Evolutionary conservation across 1,284 basidiomycete genomes (phyloP), one percentile per base, ranked within the genome.

Genomic region (Microbotryum intermedium): DNA sequence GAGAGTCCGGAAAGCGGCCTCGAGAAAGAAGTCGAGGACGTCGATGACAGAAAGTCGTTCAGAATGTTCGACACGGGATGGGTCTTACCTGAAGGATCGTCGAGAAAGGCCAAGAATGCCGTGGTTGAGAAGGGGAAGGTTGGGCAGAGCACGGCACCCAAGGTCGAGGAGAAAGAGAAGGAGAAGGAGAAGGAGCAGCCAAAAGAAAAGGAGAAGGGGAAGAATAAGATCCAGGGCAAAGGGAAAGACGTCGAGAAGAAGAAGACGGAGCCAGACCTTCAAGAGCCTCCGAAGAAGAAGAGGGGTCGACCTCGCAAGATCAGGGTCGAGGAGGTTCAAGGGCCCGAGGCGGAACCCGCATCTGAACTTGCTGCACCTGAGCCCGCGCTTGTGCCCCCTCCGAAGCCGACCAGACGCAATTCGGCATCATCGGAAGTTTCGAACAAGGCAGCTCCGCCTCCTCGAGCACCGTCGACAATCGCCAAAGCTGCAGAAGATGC

Each of bases 101-200:
- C 34, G 34, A 39, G 34, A 21, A 29, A 26, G 28, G 46, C 21
- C 13, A 30, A 46, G 48, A 23, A 1, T 6, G 55, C 26, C 11
- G 45, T 30, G 25, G 34, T 21, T 42, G 13, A 11, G 25, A 53
- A 34, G 50, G 21, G 6, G 26, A 49, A 42, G 55, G n/a, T 5
- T 23, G 46, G 29, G 4, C 29, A 46, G 53, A 29, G 13, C n/a
- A 30, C 34, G 34, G 34, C 4, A 18, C 10, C 34, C 18, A 2
- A 48, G 18, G 39, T 8, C 13, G 48, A 57, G 53, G 53, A 42
- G 25, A 57, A 53, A 44, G 49, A 43, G 30, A 55, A 39, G 60
- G 59, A 13, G 23, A 25, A 21, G 10, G 55, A 52, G 23, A 51
- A 62, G 13, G 72, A 69, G 23, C 68, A 70, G 20, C 72, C 69